Evolutionary conservation across 2,329 filamentous ascomycete species (phyloP), one percentile per base, ranked within the genome.

Genomic region (Fusarium stilboides): DNA sequence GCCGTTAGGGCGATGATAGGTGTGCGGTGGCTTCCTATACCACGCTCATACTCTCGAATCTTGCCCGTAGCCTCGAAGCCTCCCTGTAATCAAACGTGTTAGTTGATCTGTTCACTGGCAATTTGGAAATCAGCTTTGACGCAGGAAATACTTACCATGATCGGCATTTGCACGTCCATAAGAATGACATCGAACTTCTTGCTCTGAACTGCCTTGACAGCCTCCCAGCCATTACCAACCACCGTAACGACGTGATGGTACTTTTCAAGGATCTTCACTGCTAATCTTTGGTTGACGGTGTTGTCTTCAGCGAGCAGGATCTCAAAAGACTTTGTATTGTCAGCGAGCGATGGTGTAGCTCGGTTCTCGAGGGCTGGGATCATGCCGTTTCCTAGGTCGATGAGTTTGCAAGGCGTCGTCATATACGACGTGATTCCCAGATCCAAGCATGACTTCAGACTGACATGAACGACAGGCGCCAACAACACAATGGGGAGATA

Each of bases 111-210:
- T 22, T 4, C 13, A 5, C 28, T 33, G 31, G 12, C 14, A 19
- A 20, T 14, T 39, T 20, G 17, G 39, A 17, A 15, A 8, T 26
- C 17, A 43, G 24, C 9, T 37, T 37, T 46, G 34, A 10, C 26
- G 26, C 17, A 39, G 8, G 26, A 24, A 37, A 34, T 52, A 69
- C 89, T 83, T 82, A 92, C 91, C 94, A 98, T 98, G 75, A 98
- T 92, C n/a, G 96, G 96, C 96, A 99, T 99, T 79, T 98, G 96
- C 19, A 99, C 96, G 77, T 99, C 96, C 96, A 99, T 99, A 49
- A 99, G 87, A 69, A 99, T 96, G 65, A 97, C 93, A 79, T 99
- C 96, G 78, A 97, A 99, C 77, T 93, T 92, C 82, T 92, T 95
- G 78, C 91, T 89, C 85, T 97, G 94, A 73, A 98, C 90, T n/a